phyloP scores from a whole-genome alignment of 2,329 filamentous ascomycete genomes.

The Pyricularia grisea region DNA sequence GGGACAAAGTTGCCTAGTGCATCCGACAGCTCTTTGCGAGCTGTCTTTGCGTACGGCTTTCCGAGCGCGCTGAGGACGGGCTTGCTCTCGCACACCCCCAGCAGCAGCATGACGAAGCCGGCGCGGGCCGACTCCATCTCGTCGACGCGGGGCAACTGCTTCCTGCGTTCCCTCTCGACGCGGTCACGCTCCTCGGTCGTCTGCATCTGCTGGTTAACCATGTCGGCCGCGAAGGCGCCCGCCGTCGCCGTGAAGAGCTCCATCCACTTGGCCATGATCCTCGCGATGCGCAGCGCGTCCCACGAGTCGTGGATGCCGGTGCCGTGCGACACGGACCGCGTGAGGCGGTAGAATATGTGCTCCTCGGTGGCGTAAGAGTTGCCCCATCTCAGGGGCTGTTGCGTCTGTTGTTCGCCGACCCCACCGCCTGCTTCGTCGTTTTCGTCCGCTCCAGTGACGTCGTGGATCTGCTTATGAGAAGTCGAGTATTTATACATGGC shows the following conservation, averaged over 20 bases:
- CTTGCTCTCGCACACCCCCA: slow-evolving; percentile 52
- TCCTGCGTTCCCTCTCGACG: slow-evolving; percentile 8
- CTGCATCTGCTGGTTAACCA: slow-evolving; percentile 28
- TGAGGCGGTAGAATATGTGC: slow-evolving; percentile 85
- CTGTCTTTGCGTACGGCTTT: slow-evolving; percentile 26
- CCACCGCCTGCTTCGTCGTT: slow-evolving; percentile 7
- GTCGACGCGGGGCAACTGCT: slow-evolving; percentile 30
- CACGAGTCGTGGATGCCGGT: slow-evolving; percentile 33
- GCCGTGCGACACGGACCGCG: slow-evolving; percentile 66
- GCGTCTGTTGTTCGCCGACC: slow-evolving; percentile 7
- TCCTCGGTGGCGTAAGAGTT: slow-evolving; percentile 65
- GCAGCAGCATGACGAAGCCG: slow-evolving; percentile 53
- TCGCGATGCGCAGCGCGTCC: slow-evolving; percentile 40
- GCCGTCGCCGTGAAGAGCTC: slow-evolving; percentile 42
- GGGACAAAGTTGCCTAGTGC: slow-evolving; percentile 44
- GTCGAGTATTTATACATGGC: slow-evolving; percentile 49
- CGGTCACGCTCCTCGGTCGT: slow-evolving; percentile 10
- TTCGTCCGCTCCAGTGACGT: not conserved
- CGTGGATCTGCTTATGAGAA: slow-evolving; percentile 28
- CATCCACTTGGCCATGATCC: slow-evolving; percentile 49
- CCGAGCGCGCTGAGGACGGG: slow-evolving; percentile 45
- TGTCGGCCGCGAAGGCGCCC: slow-evolving; percentile 35
- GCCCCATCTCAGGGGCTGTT: slow-evolving; percentile 33
- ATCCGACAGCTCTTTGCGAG: slow-evolving; percentile 38
- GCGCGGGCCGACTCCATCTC: slow-evolving; percentile 53